Evolutionary conservation across 169 alveolate genomes (phyloP).

Genomic region (Besnoitia besnoiti): DNA sequence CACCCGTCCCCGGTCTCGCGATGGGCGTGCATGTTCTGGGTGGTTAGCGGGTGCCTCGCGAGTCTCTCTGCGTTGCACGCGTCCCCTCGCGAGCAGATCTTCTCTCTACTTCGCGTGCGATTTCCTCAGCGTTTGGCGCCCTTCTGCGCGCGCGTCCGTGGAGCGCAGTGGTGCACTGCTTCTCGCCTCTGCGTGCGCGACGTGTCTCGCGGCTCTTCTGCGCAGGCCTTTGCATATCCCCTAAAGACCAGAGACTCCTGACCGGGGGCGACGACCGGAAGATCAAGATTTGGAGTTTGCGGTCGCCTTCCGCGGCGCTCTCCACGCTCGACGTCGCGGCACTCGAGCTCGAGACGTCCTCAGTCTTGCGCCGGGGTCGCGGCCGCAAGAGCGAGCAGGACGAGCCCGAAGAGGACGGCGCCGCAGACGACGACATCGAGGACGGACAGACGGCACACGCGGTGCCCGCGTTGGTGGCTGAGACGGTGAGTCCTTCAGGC

Average conservation of each 20-base stretch:
- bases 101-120: too few species aligned
- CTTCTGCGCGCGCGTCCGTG: too few species aligned
- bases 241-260: constrained; percentile 78
- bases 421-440: background rate
- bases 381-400: background rate
- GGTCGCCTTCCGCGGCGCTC: constrained; percentile 71
- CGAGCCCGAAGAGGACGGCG: background rate
- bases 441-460: background rate
- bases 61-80: constrained; percentile 63
- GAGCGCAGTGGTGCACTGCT: background rate
- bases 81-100: background rate
- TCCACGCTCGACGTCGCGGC: constrained; percentile 9
- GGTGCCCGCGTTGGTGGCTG: background rate
- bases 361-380: background rate
- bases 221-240: constrained; percentile 80
- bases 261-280: constrained; percentile 95
- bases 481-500: background rate
- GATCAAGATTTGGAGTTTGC: constrained; percentile 78
- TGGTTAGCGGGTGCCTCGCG: background rate
- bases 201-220: background rate
- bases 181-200: background rate
- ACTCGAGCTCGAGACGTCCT: background rate
- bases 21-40: too few species aligned
- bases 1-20: background rate
- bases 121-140: too few species aligned